phyloP scores from a whole-genome alignment of 2,329 filamentous ascomycete species.

The Dothideomycetes sp. region DNA sequence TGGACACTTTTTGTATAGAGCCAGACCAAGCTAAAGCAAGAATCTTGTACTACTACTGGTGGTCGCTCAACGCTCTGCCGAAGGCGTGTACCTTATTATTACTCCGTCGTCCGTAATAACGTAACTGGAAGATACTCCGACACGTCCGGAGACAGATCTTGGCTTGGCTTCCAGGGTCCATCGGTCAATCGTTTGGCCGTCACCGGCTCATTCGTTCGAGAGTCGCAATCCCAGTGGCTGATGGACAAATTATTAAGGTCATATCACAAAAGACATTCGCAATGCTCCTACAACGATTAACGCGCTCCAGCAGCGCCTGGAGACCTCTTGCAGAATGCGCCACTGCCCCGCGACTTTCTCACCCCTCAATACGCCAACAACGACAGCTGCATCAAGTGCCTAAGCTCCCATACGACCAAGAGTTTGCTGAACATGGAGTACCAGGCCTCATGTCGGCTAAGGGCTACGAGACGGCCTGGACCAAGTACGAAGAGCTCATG shows the following conservation, averaged over 20 bases:
- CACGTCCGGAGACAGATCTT: too few relatives aligned
- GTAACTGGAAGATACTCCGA: too few relatives aligned
- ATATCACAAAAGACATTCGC: neutral
- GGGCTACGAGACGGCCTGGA: constrained; percentile 70
- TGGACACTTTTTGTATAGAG: too few relatives aligned
- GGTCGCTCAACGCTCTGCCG: too few relatives aligned
- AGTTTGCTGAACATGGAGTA: constrained; percentile 6
- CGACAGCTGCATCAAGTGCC: constrained; percentile 7
- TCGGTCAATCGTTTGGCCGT: too few relatives aligned
- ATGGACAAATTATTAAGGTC: neutral
- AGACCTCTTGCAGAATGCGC: constrained; percentile 1
- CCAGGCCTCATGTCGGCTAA: constrained; percentile 53
- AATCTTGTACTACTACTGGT: too few relatives aligned
- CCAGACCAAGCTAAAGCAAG: too few relatives aligned
- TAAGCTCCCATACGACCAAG: constrained; percentile 5
- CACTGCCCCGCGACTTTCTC: neutral
- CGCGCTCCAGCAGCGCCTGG: constrained; percentile 5
- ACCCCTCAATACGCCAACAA: neutral
- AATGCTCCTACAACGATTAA: constrained; percentile 7
- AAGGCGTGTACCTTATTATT: too few relatives aligned
- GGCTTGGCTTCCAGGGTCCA: too few relatives aligned
- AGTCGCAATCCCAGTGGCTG: too few relatives aligned
- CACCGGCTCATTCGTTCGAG: too few relatives aligned
- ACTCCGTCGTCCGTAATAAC: too few relatives aligned
- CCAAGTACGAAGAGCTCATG: constrained; percentile 65